A percentile compares a stretch with the other conserved stretches of the same genome.
Conservation (phyloP, 1,284 basidiomycete species). For the Cryptococcus sp. region DNA sequence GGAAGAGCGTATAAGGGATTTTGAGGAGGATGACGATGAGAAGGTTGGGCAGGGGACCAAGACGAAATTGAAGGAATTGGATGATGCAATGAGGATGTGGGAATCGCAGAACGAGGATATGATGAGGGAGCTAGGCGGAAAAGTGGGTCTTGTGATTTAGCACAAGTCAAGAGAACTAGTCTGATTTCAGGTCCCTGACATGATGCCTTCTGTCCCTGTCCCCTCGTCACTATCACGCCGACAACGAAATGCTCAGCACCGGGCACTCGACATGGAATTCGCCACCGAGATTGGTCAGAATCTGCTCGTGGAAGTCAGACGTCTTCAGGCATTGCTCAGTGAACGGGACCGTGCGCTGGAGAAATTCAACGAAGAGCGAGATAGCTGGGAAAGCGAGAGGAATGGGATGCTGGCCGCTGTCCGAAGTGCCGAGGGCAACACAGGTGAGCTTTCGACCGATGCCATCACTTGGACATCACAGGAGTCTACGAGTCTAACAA, state of each 20-base stretch:
- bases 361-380: conserved; percentile 81
- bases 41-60: conserved; percentile 53
- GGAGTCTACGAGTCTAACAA: conserved; percentile 7
- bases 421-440: conserved; percentile 68
- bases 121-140: conserved; percentile 63
- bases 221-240: conserved; percentile 41
- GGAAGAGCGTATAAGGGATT: conserved; percentile 73
- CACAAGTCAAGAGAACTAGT: not conserved
- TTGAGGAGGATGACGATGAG: conserved; percentile 62
- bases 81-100: conserved; percentile 71
- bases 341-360: conserved; percentile 85
- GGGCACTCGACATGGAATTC: conserved; percentile 63
- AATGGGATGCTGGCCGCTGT: conserved; percentile 67
- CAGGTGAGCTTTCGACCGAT: conserved; percentile 56
- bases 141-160: conserved; percentile 52
- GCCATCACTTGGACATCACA: not conserved
- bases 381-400: conserved; percentile 64
- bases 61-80: conserved; percentile 69
- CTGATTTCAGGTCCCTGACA: conserved; percentile 10
- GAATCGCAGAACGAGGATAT: conserved; percentile 76
- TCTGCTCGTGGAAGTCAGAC: conserved; percentile 77
- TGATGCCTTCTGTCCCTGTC: conserved; percentile 14
- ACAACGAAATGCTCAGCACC: conserved; percentile 49
- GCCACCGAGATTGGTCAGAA: conserved; percentile 93
- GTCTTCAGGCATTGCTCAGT: conserved; percentile 77